Evolutionary conservation across 345 rosid genomes (phyloP), one percentile per base, ranked within the genome.

Genomic region (Boechera retrofracta): DNA sequence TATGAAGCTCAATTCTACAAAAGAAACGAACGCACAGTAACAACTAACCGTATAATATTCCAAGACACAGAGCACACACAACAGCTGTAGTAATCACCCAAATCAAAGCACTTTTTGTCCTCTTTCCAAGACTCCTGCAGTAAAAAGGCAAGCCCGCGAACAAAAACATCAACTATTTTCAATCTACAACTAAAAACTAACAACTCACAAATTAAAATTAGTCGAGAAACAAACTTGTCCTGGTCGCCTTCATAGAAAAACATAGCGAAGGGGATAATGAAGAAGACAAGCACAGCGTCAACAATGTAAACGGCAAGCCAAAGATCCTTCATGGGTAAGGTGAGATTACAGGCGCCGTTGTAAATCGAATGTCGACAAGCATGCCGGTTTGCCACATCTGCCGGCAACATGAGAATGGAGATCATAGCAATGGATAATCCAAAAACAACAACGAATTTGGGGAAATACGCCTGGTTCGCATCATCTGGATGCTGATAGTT

Each of bases 401-500:
- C 97, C 21, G 98, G 98, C 7, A 94, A 80, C 97, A 94, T 94
- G 55, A 94, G 89, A 24, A 94, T 92, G 10, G 97, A 94, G 82
- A 94, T 92, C 76, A 83, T 84, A 28, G 98, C 89, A 73, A 94
- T 39, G 72, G 97, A 87, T 59, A 94, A 92, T 18, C 98, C 97
- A 10, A 94, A 82, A 82, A 94, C 97, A 66, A 94, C 98, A 64
- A 94, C 97, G 85, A 90, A 74, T 81, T 92, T 94, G 67, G 98
- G 98, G 80, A 94, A 90, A 81, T 94, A 94, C 1, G 98, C 98
- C 81, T 94, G 98, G 84, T 94, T 94, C 5, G 89, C 93, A 49
- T 94, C 98, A 75, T 94, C 98, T 1, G 98, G 98, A 67, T 94
- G 98, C 86, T 94, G 98, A 78, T 89, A 94, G 76, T 94, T 94